Conservation (phyloP, 305 asterid species). For the Withania somnifera region DNA sequence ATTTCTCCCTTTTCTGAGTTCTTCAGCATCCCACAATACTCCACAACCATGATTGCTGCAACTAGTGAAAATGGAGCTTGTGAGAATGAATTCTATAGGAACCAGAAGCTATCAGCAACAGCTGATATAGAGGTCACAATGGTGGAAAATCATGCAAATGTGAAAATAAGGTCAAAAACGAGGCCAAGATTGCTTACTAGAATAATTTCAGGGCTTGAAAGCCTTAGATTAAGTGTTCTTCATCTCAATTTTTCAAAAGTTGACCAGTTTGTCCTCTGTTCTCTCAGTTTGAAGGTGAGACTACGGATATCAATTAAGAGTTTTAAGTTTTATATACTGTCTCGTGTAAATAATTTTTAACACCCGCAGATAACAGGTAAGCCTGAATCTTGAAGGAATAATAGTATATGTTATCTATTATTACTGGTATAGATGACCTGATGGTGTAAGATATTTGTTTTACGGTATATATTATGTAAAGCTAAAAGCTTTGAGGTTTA, state of each 20-base stretch:
- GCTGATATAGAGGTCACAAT: slow-evolving; percentile 36
- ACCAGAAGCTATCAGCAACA: not conserved
- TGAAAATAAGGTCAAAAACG: slow-evolving; percentile 22
- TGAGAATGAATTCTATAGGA: not conserved
- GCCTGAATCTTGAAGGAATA: not conserved
- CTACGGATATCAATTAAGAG: not conserved
- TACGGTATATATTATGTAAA: not conserved
- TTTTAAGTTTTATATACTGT: not conserved
- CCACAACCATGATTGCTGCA: slow-evolving; percentile 1
- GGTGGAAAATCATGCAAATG: slow-evolving; percentile 31
- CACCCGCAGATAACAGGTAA: not conserved
- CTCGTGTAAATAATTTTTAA: not conserved
- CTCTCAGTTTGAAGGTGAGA: slow-evolving; percentile 25
- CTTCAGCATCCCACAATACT: slow-evolving; percentile 25
- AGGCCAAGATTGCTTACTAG: slow-evolving; percentile 20
- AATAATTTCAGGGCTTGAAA: slow-evolving; percentile 24
- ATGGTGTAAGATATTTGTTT: not conserved
- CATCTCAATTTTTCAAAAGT: slow-evolving; percentile 31
- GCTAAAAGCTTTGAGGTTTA: not conserved
- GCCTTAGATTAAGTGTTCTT: slow-evolving; percentile 21
- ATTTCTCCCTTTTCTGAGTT: slow-evolving; percentile 25
- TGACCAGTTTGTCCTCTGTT: slow-evolving; percentile 20
- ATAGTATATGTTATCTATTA: not conserved
- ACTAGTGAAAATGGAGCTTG: not conserved
- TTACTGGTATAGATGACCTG: not conserved